These are phyloP conservation scores for Leccinum sublutescens DNA, from an alignment of 768 basidiomycete species.

Conservation along the genomic window DNA sequence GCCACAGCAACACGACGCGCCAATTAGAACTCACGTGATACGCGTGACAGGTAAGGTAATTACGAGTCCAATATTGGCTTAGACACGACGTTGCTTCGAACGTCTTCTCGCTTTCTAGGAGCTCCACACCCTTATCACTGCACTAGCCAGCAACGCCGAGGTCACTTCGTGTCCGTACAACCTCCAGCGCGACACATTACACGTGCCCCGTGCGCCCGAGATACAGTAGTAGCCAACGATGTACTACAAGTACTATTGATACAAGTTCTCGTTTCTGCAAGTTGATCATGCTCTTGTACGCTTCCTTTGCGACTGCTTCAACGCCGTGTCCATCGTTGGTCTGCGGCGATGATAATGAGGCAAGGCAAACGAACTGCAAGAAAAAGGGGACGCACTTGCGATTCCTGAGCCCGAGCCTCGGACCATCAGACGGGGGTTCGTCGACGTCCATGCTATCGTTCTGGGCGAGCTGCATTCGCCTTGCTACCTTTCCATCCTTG, in stretches of 20 bases:
- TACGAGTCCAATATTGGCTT: too few relatives aligned
- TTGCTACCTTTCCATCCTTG: conserved; percentile 52
- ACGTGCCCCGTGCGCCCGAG: too few relatives aligned
- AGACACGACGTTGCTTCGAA: too few relatives aligned
- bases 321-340: conserved; percentile 39
- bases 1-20: conserved; percentile 26
- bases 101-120: too few relatives aligned
- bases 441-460: conserved; percentile 65
- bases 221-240: too few relatives aligned
- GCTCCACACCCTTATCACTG: too few relatives aligned
- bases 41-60: conserved; percentile 15
- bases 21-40: conserved; percentile 34
- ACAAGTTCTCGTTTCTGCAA: conserved; percentile 1
- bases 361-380: not conserved
- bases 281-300: conserved; percentile 50
- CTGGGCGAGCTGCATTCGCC: conserved; percentile 19
- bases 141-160: too few relatives aligned
- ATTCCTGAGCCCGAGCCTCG: conserved; percentile 48
- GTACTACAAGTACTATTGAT: conserved; percentile 1
- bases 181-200: too few relatives aligned
- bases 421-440: conserved; percentile 44
- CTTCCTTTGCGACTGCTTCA: conserved; percentile 53
- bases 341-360: conserved; percentile 3
- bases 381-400: conserved; percentile 49
- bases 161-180: too few relatives aligned